phyloP scores from a whole-genome alignment of 192 early-diverging fungal species.

The Rhizophagus prolifer region DNA sequence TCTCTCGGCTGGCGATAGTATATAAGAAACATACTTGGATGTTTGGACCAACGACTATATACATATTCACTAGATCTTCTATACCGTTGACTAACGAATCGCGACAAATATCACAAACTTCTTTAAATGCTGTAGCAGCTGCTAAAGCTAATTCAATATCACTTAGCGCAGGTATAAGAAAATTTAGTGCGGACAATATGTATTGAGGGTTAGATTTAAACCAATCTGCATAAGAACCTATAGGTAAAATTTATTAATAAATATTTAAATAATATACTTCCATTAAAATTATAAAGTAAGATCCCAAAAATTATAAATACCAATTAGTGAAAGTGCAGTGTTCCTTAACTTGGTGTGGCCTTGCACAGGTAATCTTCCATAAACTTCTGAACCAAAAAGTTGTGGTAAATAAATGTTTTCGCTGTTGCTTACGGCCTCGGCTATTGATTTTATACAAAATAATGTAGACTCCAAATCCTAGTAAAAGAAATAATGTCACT shows the following conservation, averaged over 20 bases:
- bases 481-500: not conserved
- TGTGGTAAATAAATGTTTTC: constrained; percentile 57
- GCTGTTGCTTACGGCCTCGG: constrained; percentile 58
- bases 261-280: not conserved
- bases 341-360: constrained; percentile 43
- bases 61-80: constrained; percentile 58
- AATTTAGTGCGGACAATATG: constrained; percentile 57
- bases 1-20: constrained; percentile 26
- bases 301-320: constrained; percentile 25
- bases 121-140: constrained; percentile 66
- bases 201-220: constrained; percentile 60
- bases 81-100: constrained; percentile 58
- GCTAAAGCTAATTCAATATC: constrained; percentile 53
- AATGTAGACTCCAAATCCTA: constrained; percentile 56
- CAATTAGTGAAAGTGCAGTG: constrained; percentile 46
- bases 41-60: constrained; percentile 51
- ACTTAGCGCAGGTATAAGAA: constrained; percentile 60
- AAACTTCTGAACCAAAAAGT: constrained; percentile 60
- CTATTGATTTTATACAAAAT: constrained; percentile 63
- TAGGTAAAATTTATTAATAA: constrained; percentile 19
- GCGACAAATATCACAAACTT: constrained; percentile 71
- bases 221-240: constrained; percentile 71
- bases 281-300: not conserved
- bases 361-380: constrained; percentile 47
- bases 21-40: constrained; percentile 34